phyloP scores from a whole-genome alignment of 176 grass and related monocot genomes.

The Hyparrhenia diplandra region DNA sequence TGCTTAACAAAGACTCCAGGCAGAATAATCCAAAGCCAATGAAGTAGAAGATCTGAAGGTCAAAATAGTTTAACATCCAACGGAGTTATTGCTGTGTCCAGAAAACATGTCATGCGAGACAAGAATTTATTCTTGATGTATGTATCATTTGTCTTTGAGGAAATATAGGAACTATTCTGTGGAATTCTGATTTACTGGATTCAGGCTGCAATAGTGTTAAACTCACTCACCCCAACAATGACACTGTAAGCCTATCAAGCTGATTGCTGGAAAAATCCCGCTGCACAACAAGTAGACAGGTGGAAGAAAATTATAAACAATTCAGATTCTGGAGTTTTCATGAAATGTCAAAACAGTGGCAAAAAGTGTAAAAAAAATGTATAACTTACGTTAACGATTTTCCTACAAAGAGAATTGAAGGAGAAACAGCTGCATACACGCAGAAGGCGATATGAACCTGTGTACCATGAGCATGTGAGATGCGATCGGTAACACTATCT shows the following conservation, averaged over 20 bases:
- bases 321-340: not conserved
- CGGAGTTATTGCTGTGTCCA: not conserved
- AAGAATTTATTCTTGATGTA: not conserved
- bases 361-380: not conserved
- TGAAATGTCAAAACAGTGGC: not conserved
- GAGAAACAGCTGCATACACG: conserved; percentile 61
- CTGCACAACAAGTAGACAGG: conserved; percentile 23
- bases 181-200: not conserved
- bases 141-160: not conserved
- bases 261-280: conserved; percentile 57
- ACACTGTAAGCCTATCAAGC: conserved; percentile 44
- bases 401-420: conserved; percentile 56
- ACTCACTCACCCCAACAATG: conserved; percentile 58
- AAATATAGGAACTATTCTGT: not conserved
- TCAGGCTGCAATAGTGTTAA: not conserved
- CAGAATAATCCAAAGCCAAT: conserved; percentile 64
- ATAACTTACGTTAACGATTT: conserved; percentile 69
- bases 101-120: not conserved
- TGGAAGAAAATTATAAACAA: not conserved
- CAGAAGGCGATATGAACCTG: conserved; percentile 74
- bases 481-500: not conserved
- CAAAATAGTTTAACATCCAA: not conserved
- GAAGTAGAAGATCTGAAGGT: conserved; percentile 64
- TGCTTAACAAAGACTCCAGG: conserved; percentile 52
- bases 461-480: conserved; percentile 19